Conservation (phyloP, 2,329 filamentous ascomycete species). For the Aureobasidium sp. region DNA sequence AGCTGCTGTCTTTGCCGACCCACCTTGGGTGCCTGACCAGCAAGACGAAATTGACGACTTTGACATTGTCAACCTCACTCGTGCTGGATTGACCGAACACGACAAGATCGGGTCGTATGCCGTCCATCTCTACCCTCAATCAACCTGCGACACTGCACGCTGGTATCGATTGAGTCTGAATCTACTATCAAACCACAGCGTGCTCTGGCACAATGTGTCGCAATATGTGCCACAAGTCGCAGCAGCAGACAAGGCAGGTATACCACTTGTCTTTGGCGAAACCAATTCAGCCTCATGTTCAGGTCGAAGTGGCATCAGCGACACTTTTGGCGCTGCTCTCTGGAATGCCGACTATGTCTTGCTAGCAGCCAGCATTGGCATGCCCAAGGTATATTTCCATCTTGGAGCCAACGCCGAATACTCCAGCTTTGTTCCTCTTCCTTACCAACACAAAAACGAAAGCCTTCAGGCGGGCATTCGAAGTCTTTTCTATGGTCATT, state of each 20-base stretch:
- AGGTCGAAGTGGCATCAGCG: conserved; percentile 20
- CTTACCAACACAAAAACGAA: neutral
- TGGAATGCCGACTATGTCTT: conserved; percentile 23
- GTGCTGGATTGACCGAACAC: conserved; percentile 13
- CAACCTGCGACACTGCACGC: conserved; percentile 9
- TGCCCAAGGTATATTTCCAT: conserved; percentile 21
- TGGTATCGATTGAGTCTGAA: conserved; percentile 15
- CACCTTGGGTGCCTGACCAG: neutral
- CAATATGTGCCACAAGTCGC: conserved; percentile 16
- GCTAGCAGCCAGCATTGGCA: conserved; percentile 19
- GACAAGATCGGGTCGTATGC: neutral
- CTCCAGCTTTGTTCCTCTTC: neutral
- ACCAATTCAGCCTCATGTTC: conserved; percentile 25
- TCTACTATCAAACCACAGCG: conserved; percentile 17
- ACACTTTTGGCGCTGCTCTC: conserved; percentile 22
- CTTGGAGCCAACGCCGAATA: conserved; percentile 21
- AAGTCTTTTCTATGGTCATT: conserved; percentile 1
- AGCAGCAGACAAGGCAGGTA: conserved; percentile 13
- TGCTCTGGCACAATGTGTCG: conserved; percentile 17
- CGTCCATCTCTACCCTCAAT: conserved; percentile 1
- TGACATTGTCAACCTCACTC: conserved; percentile 17
- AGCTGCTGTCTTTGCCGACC: conserved; percentile 15
- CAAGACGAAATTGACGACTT: conserved; percentile 13
- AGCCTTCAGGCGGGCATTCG: neutral
- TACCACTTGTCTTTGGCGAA: conserved; percentile 23